These are phyloP conservation scores for Exophiala oligosperma DNA, from an alignment of 2,329 filamentous ascomycete genomes.

Conservation along the genomic window DNA sequence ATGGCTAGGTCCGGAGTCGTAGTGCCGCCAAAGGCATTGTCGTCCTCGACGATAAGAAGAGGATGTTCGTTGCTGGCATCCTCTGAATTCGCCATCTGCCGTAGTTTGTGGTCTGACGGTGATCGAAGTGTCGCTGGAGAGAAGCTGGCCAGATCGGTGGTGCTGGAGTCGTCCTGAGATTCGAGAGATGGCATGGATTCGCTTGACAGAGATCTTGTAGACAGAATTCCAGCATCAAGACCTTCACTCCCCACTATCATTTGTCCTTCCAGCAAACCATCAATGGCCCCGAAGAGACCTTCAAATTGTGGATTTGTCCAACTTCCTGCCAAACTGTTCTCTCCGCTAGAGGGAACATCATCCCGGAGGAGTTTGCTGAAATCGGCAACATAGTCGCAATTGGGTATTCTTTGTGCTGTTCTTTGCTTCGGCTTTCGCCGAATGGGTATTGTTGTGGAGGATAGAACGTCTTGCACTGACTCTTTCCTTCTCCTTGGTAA, in stretches of 20 bases:
- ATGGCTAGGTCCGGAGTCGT: conserved; percentile 15
- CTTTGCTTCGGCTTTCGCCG: conserved; percentile 44
- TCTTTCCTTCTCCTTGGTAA: conserved; percentile 18
- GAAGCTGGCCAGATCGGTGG: conserved; percentile 44
- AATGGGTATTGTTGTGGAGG: conserved; percentile 60
- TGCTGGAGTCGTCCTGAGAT: conserved; percentile 47
- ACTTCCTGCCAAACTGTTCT: conserved; percentile 42
- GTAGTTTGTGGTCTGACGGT: conserved; percentile 42
- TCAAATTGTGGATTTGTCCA: conserved; percentile 51
- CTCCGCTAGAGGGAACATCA: conserved; percentile 51
- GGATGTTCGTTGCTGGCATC: conserved; percentile 60
- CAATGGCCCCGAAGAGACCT: conserved; percentile 56
- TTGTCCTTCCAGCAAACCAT: conserved; percentile 44
- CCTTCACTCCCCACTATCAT: conserved; percentile 41
- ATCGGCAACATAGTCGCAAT: conserved; percentile 45
- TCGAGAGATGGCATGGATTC: conserved; percentile 60
- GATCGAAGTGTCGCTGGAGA: conserved; percentile 41
- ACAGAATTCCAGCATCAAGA: conserved; percentile 46
- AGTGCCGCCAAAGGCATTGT: conserved; percentile 25
- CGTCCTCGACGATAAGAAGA: conserved; percentile 45
- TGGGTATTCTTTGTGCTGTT: conserved; percentile 40
- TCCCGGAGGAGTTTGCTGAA: conserved; percentile 60
- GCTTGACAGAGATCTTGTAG: conserved; percentile 54
- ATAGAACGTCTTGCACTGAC: conserved; percentile 43
- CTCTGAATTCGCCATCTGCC: conserved; percentile 53